Base-by-base conservation (phyloP, 441 rosid genomes). In the Codiaeum variegatum region DNA sequence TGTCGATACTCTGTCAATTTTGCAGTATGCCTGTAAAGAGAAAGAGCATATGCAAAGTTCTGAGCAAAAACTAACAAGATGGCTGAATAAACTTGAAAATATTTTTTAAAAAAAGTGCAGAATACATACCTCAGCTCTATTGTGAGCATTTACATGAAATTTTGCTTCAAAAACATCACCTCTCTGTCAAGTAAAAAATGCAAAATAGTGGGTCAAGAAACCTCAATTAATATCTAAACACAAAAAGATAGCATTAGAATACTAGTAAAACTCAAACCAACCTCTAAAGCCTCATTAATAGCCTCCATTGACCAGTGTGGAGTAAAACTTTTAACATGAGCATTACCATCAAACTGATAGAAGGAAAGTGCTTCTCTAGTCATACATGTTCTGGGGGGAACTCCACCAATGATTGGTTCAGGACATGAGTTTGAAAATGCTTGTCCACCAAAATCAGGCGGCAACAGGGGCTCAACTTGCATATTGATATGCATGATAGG, bases 91-190 rank as follows among this genome's bases (percentile, higher is more conserved):
- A 73, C 9, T 24, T 6, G n/a, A 54, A 42, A 40, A 31, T 19
- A 26, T 40, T 46, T 40, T 46, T 32, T 26, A 52, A 65, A 59
- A 60, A 6, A 34, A 24, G 68, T 56, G 69, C 56, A 42, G 18
- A 60, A 46, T 56, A 79, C 86, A 66, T 72, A 94, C 98, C 98
- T 92, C 99, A 13, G 67, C 76, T 72, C 88, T 82, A 74, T 92
- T 91, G 85, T 94, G 89, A 75, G 97, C 97, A 90, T 94, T 94
- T 75, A 90, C 96, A 71, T 77, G 87, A 83, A 88, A 87, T 59
- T 72, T 60, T 7, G 93, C 91, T 82, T 81, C 88, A 51, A 90
- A 91, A 56, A 80, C 94, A 80, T 91, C 91, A 66, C 94, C 91
- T 67, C 80, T 88, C 99, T 94, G 91, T 69, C 71, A 80, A 65